Conservation (phyloP, 495 filamentous ascomycete species). For the Podospora bellae-mahoneyi region DNA sequence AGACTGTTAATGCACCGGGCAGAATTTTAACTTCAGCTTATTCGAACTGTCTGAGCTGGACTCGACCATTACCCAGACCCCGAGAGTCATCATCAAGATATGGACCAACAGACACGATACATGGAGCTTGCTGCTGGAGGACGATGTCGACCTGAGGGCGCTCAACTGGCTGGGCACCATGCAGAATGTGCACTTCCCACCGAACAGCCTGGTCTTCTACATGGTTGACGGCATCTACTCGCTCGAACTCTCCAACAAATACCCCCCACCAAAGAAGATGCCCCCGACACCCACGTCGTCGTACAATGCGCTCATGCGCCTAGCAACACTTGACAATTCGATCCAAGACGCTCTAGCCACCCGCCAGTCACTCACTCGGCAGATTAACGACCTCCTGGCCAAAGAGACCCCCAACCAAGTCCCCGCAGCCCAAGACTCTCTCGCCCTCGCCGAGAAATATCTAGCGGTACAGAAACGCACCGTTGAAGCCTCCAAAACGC, state of each 20-base stretch:
- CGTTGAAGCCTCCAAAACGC: slow-evolving; percentile 57
- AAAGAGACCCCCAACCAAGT: slow-evolving; percentile 47
- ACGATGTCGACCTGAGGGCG: slow-evolving; percentile 64
- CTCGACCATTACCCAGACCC: slow-evolving; percentile 60
- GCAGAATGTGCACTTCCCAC: slow-evolving; percentile 73
- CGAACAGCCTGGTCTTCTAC: slow-evolving; percentile 83
- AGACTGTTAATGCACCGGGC: background rate
- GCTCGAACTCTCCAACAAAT: slow-evolving; percentile 45
- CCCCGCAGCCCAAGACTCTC: slow-evolving; percentile 61
- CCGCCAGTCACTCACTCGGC: slow-evolving; percentile 64
- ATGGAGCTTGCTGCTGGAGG: slow-evolving; percentile 67
- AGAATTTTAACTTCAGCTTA: slow-evolving; percentile 84
- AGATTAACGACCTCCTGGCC: slow-evolving; percentile 72
- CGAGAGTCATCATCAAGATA: slow-evolving; percentile 64
- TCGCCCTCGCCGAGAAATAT: slow-evolving; percentile 56
- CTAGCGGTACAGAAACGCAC: slow-evolving; percentile 61
- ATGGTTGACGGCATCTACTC: slow-evolving; percentile 89
- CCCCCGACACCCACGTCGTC: slow-evolving; percentile 61
- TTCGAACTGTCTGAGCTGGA: slow-evolving; percentile 75
- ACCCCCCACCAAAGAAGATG: slow-evolving; percentile 45
- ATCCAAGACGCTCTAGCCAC: slow-evolving; percentile 87
- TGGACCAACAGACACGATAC: slow-evolving; percentile 66
- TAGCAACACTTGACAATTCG: slow-evolving; percentile 86
- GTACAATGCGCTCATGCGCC: slow-evolving; percentile 85
- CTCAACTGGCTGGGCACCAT: slow-evolving; percentile 80